These are phyloP conservation scores for Verticillium nonalfalfae DNA, from an alignment of 2,329 filamentous ascomycete genomes.

Conservation along the genomic window DNA sequence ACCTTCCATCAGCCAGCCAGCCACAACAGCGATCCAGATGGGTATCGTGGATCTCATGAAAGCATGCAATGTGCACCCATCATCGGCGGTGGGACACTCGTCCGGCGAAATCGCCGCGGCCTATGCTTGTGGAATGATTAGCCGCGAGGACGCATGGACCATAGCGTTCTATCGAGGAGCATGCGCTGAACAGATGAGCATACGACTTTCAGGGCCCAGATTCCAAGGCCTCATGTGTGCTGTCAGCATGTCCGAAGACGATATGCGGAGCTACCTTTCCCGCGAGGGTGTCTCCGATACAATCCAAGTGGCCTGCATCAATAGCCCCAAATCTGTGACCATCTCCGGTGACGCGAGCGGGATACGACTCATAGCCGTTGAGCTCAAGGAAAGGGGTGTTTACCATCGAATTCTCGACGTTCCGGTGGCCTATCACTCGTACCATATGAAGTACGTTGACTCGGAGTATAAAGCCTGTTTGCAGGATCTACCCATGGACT, in stretches of 20 bases:
- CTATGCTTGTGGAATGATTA: conserved; percentile 29
- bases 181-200: conserved; percentile 20
- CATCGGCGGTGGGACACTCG: conserved; percentile 34
- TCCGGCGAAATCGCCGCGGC: conserved; percentile 41
- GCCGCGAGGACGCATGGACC: conserved; percentile 29
- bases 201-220: conserved; percentile 14
- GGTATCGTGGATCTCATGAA: conserved; percentile 32
- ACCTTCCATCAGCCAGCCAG: conserved; percentile 31
- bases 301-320: conserved; percentile 35
- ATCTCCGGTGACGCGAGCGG: conserved; percentile 30
- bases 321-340: conserved; percentile 35
- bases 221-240: conserved; percentile 34
- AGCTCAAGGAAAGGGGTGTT: conserved; percentile 22
- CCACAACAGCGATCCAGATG: conserved; percentile 34
- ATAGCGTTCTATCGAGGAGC: conserved; percentile 34
- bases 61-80: conserved; percentile 23
- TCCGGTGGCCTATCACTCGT: conserved; percentile 35
- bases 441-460: conserved; percentile 32
- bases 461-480: conserved; percentile 26
- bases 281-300: conserved; percentile 5
- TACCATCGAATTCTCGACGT: conserved; percentile 29
- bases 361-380: conserved; percentile 21
- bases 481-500: conserved; percentile 8
- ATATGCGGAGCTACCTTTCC: conserved; percentile 20
- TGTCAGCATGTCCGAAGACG: conserved; percentile 23